phyloP scores from a whole-genome alignment of 2,329 filamentous ascomycete genomes.

The Nannizziopsis arthrosporioides region DNA sequence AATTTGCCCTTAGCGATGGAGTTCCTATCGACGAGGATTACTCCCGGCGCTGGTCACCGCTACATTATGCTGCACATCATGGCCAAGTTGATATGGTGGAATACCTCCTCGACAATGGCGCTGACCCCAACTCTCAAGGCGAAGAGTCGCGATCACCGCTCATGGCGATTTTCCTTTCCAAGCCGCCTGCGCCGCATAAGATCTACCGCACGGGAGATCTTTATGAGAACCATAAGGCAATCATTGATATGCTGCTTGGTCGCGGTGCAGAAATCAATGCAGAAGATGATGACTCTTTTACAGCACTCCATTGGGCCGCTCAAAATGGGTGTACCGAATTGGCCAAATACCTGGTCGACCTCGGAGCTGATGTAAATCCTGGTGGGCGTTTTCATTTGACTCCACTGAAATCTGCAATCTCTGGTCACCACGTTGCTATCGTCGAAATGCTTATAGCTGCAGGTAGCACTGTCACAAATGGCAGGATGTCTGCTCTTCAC shows the following conservation, averaged over 20 bases:
- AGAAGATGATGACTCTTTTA: background rate
- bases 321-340: slow-evolving; percentile 1
- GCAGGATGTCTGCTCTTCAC: slow-evolving; percentile 1
- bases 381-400: background rate
- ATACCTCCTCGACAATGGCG: slow-evolving; percentile 2
- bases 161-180: no score
- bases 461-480: background rate
- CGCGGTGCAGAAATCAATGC: background rate
- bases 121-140: background rate
- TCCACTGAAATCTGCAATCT: background rate
- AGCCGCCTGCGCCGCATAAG: background rate
- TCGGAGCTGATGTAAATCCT: background rate
- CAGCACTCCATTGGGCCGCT: background rate
- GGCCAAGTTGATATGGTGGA: slow-evolving; percentile 4
- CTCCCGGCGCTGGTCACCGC: background rate
- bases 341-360: background rate
- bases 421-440: background rate
- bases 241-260: background rate
- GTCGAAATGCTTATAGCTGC: background rate
- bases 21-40: background rate
- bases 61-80: slow-evolving; percentile 5
- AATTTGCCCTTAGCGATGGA: background rate
- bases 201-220: background rate
- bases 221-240: background rate
- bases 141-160: background rate